These are phyloP conservation scores for Flaveria floridana DNA, from an alignment of 140 eudicot genomes.

Conservation along the genomic window DNA sequence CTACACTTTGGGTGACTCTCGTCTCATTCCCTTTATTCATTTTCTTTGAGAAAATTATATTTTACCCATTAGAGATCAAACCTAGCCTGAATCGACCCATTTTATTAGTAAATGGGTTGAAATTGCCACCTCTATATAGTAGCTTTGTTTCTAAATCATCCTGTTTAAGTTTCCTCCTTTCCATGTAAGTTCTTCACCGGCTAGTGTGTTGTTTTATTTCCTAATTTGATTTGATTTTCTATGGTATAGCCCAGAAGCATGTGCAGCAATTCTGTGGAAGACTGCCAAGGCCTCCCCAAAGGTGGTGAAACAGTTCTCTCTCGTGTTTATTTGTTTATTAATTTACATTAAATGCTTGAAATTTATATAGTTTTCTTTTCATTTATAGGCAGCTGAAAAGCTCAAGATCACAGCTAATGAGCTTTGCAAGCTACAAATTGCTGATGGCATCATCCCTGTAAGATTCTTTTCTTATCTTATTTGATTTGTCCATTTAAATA, in stretches of 20 bases:
- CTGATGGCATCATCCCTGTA: slow-evolving; percentile 81
- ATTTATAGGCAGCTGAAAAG: slow-evolving; percentile 81
- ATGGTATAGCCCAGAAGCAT: slow-evolving; percentile 78
- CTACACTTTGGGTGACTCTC: slow-evolving; percentile 9
- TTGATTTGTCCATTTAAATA: neutral
- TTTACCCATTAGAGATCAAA: neutral
- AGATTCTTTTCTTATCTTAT: slow-evolving; percentile 1
- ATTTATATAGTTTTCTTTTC: slow-evolving; percentile 10
- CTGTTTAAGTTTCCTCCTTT: neutral
- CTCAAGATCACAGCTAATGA: slow-evolving; percentile 83
- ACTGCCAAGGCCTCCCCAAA: slow-evolving; percentile 76
- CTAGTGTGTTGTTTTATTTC: neutral
- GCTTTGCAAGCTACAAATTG: slow-evolving; percentile 57
- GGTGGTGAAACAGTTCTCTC: slow-evolving; percentile 39
- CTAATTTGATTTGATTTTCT: neutral
- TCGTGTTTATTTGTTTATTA: neutral
- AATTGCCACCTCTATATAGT: neutral
- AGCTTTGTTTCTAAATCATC: neutral
- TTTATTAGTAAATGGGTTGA: neutral
- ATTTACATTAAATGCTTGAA: neutral
- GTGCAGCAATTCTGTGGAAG: slow-evolving; percentile 95
- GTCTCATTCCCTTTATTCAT: neutral
- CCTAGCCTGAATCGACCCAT: neutral
- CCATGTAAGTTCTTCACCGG: neutral
- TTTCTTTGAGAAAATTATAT: neutral